phyloP scores from a whole-genome alignment of 2,329 filamentous ascomycete genomes.

The Diaporthe vexans region DNA sequence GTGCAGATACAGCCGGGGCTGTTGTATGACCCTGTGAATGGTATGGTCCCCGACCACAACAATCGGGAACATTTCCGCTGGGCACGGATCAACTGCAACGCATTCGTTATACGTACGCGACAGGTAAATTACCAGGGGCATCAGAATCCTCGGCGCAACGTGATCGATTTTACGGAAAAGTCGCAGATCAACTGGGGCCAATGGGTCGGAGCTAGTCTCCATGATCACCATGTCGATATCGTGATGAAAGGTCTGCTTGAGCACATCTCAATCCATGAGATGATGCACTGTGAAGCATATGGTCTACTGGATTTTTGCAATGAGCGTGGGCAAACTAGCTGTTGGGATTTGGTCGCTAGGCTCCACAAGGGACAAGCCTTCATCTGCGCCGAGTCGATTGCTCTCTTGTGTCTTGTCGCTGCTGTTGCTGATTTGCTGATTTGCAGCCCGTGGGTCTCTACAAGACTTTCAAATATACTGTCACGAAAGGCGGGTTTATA shows the following conservation, averaged over 20 bases:
- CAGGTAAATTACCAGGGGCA: no score
- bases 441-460: not conserved
- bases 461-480: not conserved
- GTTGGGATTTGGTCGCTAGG: not conserved
- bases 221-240: fast-evolving
- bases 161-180: not conserved
- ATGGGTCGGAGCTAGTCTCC: not conserved
- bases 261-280: not conserved
- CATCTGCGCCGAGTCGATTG: not conserved
- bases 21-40: not conserved
- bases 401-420: not conserved
- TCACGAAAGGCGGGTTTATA: no score
- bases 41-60: not conserved
- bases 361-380: not conserved
- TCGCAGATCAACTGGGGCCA: not conserved
- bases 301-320: not conserved
- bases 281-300: not conserved
- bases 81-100: fast-evolving
- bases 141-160: not conserved
- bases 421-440: not conserved
- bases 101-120: not conserved
- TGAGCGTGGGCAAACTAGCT: not conserved
- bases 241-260: not conserved
- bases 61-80: not conserved
- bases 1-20: not conserved